Conservation (phyloP, 2,329 filamentous ascomycete species). For the Orbilia oligospora region DNA sequence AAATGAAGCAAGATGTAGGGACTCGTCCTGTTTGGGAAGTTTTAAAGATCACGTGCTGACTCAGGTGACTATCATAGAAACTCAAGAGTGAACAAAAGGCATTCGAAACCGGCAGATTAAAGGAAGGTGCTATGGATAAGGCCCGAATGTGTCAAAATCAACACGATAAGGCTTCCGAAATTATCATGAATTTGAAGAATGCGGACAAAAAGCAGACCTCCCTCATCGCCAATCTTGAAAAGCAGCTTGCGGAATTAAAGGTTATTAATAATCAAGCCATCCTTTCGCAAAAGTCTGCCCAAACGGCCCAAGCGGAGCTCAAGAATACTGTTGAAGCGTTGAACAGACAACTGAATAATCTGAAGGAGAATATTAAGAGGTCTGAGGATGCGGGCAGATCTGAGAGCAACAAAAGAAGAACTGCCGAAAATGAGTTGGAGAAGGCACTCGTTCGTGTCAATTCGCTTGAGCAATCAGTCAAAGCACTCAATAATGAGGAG, state of each 20-base stretch:
- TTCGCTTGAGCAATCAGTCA: conserved; percentile 83
- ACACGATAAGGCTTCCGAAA: conserved; percentile 90
- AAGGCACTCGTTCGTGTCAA: conserved; percentile 83
- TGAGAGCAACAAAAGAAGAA: conserved; percentile 75
- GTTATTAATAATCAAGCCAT: conserved; percentile 81
- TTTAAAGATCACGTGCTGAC: conserved; percentile 64
- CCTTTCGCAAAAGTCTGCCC: conserved; percentile 80
- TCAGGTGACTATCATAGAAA: conserved; percentile 80
- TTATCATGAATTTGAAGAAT: conserved; percentile 93
- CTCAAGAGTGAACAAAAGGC: conserved; percentile 98
- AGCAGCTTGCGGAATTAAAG: conserved; percentile 86
- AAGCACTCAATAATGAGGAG: conserved; percentile 84
- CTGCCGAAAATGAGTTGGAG: conserved; percentile 80
- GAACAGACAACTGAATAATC: conserved; percentile 81
- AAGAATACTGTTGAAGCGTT: conserved; percentile 79
- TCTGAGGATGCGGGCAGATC: conserved; percentile 80
- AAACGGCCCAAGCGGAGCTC: conserved; percentile 79
- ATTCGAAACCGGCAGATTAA: conserved; percentile 94
- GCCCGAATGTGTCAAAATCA: conserved; percentile 83
- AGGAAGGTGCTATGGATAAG: conserved; percentile 86
- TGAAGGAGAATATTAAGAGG: conserved; percentile 79
- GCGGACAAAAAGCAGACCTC: conserved; percentile 82
- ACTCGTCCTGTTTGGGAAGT: conserved; percentile 9
- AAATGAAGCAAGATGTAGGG: conserved; percentile 73
- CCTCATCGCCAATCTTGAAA: conserved; percentile 85